A percentile compares a stretch with the other conserved stretches of the same genome.
These are phyloP conservation scores for Cyathus striatus DNA, from an alignment of 768 basidiomycete species.

Conservation along the genomic window DNA sequence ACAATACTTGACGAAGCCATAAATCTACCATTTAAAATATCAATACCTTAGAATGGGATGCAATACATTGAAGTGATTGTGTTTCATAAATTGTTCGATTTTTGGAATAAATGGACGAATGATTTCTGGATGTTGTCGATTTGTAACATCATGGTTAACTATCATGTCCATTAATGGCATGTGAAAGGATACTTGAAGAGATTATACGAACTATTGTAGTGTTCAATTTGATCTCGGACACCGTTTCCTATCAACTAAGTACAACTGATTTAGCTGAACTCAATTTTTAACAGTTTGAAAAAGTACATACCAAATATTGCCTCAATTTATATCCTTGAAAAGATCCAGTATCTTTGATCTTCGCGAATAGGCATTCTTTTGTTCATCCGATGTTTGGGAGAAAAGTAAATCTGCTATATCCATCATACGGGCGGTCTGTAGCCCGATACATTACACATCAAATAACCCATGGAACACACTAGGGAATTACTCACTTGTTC, in stretches of 20 bases:
- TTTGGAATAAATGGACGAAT: conserved; percentile 25
- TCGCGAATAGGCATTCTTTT: conserved; percentile 34
- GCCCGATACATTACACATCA: neutral
- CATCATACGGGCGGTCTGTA: conserved; percentile 40
- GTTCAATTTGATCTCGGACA: conserved; percentile 35
- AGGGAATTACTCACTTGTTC: conserved; percentile 24
- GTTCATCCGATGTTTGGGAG: conserved; percentile 29
- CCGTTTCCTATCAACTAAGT: conserved; percentile 32
- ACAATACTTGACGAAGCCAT: neutral
- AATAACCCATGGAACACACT: neutral
- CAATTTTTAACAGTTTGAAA: neutral
- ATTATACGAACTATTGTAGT: conserved; percentile 34
- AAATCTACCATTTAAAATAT: no score
- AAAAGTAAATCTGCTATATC: conserved; percentile 44
- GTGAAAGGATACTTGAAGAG: neutral
- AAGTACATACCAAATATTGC: conserved; percentile 37
- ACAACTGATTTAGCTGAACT: neutral
- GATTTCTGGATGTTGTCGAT: conserved; percentile 21
- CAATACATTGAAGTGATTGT: conserved; percentile 27
- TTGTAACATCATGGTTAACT: conserved; percentile 24
- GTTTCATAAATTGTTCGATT: conserved; percentile 21
- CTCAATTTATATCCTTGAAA: conserved; percentile 51
- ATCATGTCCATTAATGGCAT: neutral
- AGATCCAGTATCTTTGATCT: conserved; percentile 37
- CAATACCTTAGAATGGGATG: conserved; percentile 23